Base-by-base conservation (phyloP, 805 yeast genomes). In the Candida chilensis region DNA sequence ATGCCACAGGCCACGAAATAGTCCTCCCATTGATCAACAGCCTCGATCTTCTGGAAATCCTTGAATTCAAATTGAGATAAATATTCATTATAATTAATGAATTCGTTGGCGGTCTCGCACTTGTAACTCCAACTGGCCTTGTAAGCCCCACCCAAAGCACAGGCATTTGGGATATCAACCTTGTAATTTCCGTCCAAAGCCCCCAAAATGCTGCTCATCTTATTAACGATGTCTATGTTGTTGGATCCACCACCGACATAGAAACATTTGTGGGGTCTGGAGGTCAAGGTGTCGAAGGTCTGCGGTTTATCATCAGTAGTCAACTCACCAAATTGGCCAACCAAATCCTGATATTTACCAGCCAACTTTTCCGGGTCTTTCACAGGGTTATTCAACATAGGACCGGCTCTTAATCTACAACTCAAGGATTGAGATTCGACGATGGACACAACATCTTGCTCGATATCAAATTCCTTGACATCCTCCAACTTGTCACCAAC, bases 141-240 rank as follows among this genome's bases (percentile, higher is more conserved):
- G 55, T 69, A 83, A 25, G 94, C 90, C 4, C 95, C 95, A 16
- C 96, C 96, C 20, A 84, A 52, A 0, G 95, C 96, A 64, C 96
- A 87, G 1, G 95, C 92, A 54, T 87, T 87, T 5, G 90, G 75
- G 28, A 84, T 71, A 44, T 83, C 87, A 22, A 81, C 77, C 36
- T 74, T 71, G 48, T 54, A 83, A 37, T 80, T 75, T 1, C 88
- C 92, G 2, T 62, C 54, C 16, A 57, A 46, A 0, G 83, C 75
- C 4, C 87, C 88, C 20, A 87, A 52, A 5, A 87, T 75, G 9
- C 77, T 60, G 8, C 87, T 75, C 61, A 83, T 79, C 39, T 73
- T 78, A 14, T 56, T 51, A 19, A 86, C 76, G 31, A 87, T 79
- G 17, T 85, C 70, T 14, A 48, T 38, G 49, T 88, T 87, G 28